A percentile compares a stretch with the other conserved stretches of the same genome.
These are phyloP conservation scores for Takashimella koratensis DNA, from an alignment of 1,284 basidiomycete species.

Conservation along the genomic window DNA sequence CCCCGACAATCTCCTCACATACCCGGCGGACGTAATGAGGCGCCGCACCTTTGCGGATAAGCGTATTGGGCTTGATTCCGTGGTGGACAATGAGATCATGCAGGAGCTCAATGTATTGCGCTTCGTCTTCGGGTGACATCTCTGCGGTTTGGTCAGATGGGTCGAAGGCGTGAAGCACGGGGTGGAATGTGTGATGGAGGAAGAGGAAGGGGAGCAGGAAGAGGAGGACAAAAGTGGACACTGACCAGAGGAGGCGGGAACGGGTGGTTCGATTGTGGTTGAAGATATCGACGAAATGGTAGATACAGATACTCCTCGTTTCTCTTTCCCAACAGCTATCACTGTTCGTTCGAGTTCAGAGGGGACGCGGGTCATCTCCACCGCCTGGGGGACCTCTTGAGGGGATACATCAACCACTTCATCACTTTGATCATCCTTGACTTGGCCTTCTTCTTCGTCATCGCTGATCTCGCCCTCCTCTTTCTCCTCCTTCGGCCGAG, in stretches of 20 bases:
- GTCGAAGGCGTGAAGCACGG: too few species aligned
- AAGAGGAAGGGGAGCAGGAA: too few species aligned
- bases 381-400: neutral
- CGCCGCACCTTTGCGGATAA: constrained; percentile 26
- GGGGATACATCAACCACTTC: neutral
- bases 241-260: neutral
- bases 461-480: neutral
- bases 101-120: constrained; percentile 34
- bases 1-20: constrained; percentile 32
- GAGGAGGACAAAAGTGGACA: too few species aligned
- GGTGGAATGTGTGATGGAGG: too few species aligned
- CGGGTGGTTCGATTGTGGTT: neutral
- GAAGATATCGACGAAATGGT: neutral
- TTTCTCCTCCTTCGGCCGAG: neutral
- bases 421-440: neutral
- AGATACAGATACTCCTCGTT: neutral
- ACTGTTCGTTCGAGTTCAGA: neutral
- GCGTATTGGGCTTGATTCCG: constrained; percentile 23
- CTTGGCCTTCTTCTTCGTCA: neutral
- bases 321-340: neutral
- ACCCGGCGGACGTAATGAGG: constrained; percentile 28
- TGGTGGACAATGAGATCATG: constrained; percentile 23
- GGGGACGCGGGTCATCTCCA: neutral
- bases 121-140: constrained; percentile 20
- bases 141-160: constrained; percentile 6